Conservation (phyloP, 164 flowering plant genomes). For the Vitis amurensis region DNA sequence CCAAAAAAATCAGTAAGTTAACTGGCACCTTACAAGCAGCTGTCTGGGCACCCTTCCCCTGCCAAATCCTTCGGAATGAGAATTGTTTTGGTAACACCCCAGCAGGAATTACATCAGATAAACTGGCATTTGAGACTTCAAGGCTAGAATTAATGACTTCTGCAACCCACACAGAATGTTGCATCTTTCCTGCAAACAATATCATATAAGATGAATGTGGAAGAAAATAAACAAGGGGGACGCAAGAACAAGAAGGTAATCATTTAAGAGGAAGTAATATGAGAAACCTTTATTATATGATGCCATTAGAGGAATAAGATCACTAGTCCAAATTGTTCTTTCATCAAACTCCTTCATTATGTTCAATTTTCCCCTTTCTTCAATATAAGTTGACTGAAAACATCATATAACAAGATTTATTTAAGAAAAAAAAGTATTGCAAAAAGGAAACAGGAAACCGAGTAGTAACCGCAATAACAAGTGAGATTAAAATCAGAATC, state of each 20-base stretch:
- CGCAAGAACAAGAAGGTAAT: not conserved
- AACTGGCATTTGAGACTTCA: conserved; percentile 36
- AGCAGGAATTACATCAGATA: conserved; percentile 35
- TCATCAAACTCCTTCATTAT: conserved; percentile 86
- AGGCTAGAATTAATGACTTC: conserved; percentile 43
- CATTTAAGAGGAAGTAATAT: not conserved
- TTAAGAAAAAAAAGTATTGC: not conserved
- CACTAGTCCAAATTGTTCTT: conserved; percentile 91
- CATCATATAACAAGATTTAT: not conserved
- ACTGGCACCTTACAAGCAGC: conserved; percentile 84
- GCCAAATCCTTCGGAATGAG: conserved; percentile 89
- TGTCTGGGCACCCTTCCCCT: conserved; percentile 72
- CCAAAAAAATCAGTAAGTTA: conserved; percentile 3
- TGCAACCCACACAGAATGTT: conserved; percentile 82
- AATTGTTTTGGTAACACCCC: conserved; percentile 47
- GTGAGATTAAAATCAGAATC: not conserved
- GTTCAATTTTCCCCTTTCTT: conserved; percentile 76
- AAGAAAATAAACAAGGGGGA: not conserved
- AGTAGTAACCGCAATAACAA: conserved; percentile 3
- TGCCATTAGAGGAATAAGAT: conserved; percentile 77
- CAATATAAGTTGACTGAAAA: conserved; percentile 56
- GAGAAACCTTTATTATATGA: conserved; percentile 78
- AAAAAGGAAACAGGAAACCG: not conserved
- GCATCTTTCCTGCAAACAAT: conserved; percentile 74
- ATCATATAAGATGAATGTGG: not conserved